These are phyloP conservation scores for Naegleria gruberi DNA, from an alignment of 208 protist species.

Conservation along the genomic window DNA sequence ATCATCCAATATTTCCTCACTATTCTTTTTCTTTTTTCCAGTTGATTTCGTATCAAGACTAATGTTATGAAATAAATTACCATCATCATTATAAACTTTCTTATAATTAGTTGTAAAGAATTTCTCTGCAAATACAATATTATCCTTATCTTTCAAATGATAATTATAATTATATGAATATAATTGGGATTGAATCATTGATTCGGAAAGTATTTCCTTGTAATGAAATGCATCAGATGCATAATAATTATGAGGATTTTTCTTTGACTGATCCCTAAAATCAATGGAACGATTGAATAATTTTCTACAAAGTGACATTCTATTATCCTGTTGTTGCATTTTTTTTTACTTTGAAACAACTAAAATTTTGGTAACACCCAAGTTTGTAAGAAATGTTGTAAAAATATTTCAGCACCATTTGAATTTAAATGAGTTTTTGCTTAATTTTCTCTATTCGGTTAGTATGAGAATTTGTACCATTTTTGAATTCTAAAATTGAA, in stretches of 20 bases:
- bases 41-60: not conserved
- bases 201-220: not conserved
- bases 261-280: not conserved
- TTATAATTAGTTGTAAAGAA: not conserved
- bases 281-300: not conserved
- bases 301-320: not conserved
- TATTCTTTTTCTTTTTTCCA: not conserved
- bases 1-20: not conserved
- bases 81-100: not conserved
- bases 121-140: not conserved
- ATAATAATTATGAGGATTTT: not conserved
- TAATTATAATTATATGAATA: not conserved
- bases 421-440: too few relatives aligned
- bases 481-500: too few relatives aligned
- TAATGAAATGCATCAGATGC: not conserved
- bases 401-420: too few relatives aligned
- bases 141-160: not conserved
- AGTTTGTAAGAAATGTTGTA: too few relatives aligned
- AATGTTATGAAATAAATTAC: not conserved
- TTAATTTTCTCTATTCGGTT: too few relatives aligned
- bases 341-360: not conserved
- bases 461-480: too few relatives aligned
- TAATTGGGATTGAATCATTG: not conserved
- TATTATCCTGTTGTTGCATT: not conserved
- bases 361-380: not conserved